These are phyloP conservation scores for Rubus parviflorus DNA, from an alignment of 306 rosid genomes.

Conservation along the genomic window DNA sequence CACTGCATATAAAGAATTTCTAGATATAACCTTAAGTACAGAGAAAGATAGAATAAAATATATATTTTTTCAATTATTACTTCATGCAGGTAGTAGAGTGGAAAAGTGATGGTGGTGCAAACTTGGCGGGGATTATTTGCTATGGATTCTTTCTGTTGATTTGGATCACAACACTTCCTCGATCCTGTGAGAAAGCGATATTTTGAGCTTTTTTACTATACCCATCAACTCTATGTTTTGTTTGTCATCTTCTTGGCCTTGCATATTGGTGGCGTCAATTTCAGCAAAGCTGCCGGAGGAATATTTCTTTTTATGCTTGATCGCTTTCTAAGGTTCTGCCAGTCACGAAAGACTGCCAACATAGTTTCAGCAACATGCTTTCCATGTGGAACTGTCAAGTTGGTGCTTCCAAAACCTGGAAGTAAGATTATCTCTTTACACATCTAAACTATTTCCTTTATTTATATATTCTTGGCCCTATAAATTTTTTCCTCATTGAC, in stretches of 20 bases:
- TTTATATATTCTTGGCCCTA: background rate
- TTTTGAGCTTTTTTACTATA: constrained; percentile 67
- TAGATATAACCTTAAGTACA: background rate
- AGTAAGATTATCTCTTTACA: constrained; percentile 30
- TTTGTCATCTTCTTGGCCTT: constrained; percentile 58
- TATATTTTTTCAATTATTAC: background rate
- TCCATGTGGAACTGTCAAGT: constrained; percentile 61
- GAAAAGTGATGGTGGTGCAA: constrained; percentile 55
- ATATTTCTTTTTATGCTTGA: constrained; percentile 63
- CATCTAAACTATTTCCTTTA: constrained; percentile 8
- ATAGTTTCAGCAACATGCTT: constrained; percentile 55
- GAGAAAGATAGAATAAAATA: background rate
- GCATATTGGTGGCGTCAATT: constrained; percentile 62
- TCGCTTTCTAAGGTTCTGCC: constrained; percentile 67
- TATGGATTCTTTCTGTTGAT: constrained; percentile 54
- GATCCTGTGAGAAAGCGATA: constrained; percentile 50
- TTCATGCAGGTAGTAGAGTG: constrained; percentile 48
- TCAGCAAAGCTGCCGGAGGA: constrained; percentile 56
- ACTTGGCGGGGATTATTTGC: constrained; percentile 61
- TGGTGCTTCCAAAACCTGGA: constrained; percentile 58
- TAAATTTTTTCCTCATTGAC: constrained; percentile 5
- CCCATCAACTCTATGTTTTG: constrained; percentile 59
- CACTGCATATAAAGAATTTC: background rate
- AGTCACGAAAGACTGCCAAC: constrained; percentile 52
- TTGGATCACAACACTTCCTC: constrained; percentile 64